Base-by-base conservation (phyloP, 129 eudicot species). In the Escallonia herrerae region DNA sequence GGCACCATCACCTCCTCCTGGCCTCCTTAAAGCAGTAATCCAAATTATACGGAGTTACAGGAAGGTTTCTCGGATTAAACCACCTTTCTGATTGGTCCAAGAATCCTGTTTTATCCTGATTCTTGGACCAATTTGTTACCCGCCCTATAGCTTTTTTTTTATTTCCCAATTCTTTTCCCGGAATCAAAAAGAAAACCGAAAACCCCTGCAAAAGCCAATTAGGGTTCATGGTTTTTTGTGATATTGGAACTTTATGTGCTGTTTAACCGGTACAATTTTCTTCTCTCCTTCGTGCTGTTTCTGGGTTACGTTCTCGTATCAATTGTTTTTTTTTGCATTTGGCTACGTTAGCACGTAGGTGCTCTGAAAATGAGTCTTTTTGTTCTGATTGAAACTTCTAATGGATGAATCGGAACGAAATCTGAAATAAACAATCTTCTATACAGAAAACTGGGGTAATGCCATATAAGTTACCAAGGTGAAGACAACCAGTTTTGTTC, bases 41-140 rank as follows among this genome's bases (percentile, higher is more conserved):
- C 15, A 42, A 50, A 8, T 22, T 11, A 2, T 33, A 45, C 7
- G 5, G 4, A 5, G 7, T 8, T 7, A 8, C 5, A 12, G 8
- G 5, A 8, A 5, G 8, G 12, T 49, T 70, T 53, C 14, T 45
- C 15, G 37, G 66, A 40, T 46, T 14, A 48, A 60, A 10, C 67
- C 14, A 5, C 48, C 64, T 68, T 65, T 69, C 51, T 54, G 10
- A 65, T 67, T 61, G 85, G 80, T 83, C 85, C 85, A 79, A 69
- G 63, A 66, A 77, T 78, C 76, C 37, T n/a, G 60, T 72, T 40
- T 61, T 61, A 56, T 68, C 56, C 33, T 22, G 77, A 76, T 85
- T 85, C 85, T 85, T 85, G 93, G 93, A 85, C 76, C 91, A 78
- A 69, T 68, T 71, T 67, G 69, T 66, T 33, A 79, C 62, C 63